A percentile compares a stretch with the other conserved stretches of the same genome.
Evolutionary conservation across 345 rosid genomes (phyloP).

Genomic region (Trapa incisa): DNA sequence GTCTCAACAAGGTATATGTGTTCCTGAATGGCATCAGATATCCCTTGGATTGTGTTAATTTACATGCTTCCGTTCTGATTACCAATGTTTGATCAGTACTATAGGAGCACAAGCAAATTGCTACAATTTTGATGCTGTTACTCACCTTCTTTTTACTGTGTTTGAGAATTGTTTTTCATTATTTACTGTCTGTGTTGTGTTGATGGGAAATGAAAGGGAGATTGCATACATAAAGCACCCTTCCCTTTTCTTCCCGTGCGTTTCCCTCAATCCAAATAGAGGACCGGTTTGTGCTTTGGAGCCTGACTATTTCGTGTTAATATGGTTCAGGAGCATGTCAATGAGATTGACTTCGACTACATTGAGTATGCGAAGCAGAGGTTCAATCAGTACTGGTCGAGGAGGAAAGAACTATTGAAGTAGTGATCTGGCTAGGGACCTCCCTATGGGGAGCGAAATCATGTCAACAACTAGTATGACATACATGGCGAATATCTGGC

Average conservation of each 20-base stretch:
- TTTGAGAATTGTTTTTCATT: background rate
- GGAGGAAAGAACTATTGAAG: slow-evolving; percentile 24
- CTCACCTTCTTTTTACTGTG: background rate
- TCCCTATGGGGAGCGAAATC: background rate
- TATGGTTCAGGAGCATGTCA: slow-evolving; percentile 40
- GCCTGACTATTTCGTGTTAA: background rate
- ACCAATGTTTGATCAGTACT: background rate
- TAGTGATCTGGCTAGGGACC: background rate
- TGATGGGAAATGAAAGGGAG: background rate
- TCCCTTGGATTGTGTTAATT: background rate
- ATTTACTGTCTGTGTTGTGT: background rate
- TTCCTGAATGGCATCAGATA: background rate
- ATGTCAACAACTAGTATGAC: background rate
- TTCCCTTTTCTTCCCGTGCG: background rate
- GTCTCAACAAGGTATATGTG: background rate
- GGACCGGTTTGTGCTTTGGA: background rate
- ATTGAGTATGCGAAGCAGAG: slow-evolving; percentile 54
- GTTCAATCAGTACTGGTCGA: slow-evolving; percentile 42
- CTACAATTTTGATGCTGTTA: background rate
- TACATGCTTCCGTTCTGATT: background rate
- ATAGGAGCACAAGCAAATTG: background rate
- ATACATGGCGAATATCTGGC: background rate
- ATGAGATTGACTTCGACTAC: slow-evolving; percentile 57
- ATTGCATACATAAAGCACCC: background rate
- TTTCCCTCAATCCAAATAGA: background rate